A percentile compares a stretch with the other conserved stretches of the same genome.
These are phyloP conservation scores for Thraustochytrium striatum DNA, from an alignment of 352 stramenopile species.

Conservation along the genomic window DNA sequence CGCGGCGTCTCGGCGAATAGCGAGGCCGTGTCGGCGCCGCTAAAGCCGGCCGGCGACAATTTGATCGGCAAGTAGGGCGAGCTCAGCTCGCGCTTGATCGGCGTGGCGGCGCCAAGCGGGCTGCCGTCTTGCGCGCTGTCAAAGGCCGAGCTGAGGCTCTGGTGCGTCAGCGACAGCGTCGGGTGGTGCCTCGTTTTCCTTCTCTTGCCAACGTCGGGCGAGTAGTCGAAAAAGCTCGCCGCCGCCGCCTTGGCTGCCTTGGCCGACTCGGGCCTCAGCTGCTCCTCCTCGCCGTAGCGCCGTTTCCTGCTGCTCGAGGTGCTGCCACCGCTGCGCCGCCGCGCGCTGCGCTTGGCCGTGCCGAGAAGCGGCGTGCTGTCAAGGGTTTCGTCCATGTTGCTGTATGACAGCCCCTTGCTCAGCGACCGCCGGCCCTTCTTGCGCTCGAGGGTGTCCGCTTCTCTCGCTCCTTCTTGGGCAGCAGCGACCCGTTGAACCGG, in stretches of 20 bases:
- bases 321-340: not conserved
- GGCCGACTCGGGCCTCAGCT: not conserved
- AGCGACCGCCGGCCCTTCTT: too few species aligned
- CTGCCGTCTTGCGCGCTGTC: too few species aligned
- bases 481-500: constrained; percentile 73
- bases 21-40: not conserved
- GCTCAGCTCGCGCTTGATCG: too few species aligned
- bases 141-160: too few species aligned
- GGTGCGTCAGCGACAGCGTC: too few species aligned
- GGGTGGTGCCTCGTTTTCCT: too few species aligned
- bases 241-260: not conserved
- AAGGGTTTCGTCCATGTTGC: not conserved
- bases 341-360: not conserved
- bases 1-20: too few species aligned
- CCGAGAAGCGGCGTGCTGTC: not conserved
- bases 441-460: not conserved
- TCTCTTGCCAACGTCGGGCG: not conserved
- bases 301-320: not conserved
- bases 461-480: constrained; percentile 21
- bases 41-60: not conserved
- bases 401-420: too few species aligned
- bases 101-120: too few species aligned
- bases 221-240: not conserved
- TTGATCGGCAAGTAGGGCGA: not conserved
- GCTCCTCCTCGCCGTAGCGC: not conserved